Evolutionary conservation across 306 rosid genomes (phyloP), one percentile per base, ranked within the genome.

Genomic region (Vicia faba): DNA sequence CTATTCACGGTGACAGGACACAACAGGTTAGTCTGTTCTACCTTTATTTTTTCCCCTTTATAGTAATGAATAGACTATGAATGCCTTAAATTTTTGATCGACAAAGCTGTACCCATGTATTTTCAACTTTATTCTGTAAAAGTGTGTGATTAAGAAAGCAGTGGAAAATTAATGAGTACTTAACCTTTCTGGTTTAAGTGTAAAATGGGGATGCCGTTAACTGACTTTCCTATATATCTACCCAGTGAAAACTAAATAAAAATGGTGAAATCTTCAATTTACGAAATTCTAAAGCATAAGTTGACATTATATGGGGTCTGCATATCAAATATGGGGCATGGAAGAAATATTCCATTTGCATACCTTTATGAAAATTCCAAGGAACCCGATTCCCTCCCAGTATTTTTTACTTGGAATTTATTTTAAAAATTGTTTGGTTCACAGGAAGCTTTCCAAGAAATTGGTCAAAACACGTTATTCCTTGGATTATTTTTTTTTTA

Each of bases 1-100:
- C 95, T 70, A 93, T 93, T 70, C 99, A 93, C 14, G 97, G 99
- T 40, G 99, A 93, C 68, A 85, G 99, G 79, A 70, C 96, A 49
- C 97, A 93, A 59, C 99, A 93, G 96, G 99, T 88, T n/a, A 71
- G 84, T 75, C 55, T 59, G 51, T 68, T 18, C 64, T 70, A 26
- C 28, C 51, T 29, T 18, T 58, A 31, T 40, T 39, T 43, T 73
- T 13, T 41, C 49, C 41, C 56, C n/a, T n/a, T n/a, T 54, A 26
- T 16, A 62, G 11, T 11, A 4, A 16, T 31, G 45, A 9, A 11
- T 29, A 20, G 59, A 58, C 25, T 31, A 20, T 26, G 33, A 10
- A 11, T 10, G 59, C 8, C 40, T 18, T 31, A 19, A 28, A 9
- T 25, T 43, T 56, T 59, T 45, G 14, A 23, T 51, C 28, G 36